Percentiles rank a stretch among this genome's conserved stretches.
Conservation (phyloP, 2,329 filamentous ascomycete species). For the Tolypocladium album region DNA sequence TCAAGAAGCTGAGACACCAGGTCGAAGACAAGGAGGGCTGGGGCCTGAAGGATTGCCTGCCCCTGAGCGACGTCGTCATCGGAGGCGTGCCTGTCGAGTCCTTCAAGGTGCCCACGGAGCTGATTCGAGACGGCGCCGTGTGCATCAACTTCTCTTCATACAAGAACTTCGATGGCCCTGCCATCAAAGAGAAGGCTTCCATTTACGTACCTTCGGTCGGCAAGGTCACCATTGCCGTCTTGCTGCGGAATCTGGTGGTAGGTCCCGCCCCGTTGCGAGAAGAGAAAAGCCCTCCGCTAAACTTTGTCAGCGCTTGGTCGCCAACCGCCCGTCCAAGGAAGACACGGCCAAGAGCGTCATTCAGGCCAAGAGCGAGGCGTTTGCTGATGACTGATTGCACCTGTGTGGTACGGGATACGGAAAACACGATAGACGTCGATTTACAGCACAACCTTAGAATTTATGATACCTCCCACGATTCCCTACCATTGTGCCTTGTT, state of each 20-base stretch:
- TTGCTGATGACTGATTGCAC: slow-evolving; percentile 23
- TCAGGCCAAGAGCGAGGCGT: slow-evolving; percentile 30
- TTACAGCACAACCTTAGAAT: neutral
- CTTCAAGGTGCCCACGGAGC: slow-evolving; percentile 79
- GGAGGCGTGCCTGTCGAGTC: slow-evolving; percentile 79
- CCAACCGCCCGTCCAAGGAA: slow-evolving; percentile 33
- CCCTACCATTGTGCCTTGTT: neutral
- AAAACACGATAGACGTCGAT: neutral
- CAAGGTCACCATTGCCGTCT: slow-evolving; percentile 90
- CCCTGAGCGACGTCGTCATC: slow-evolving; percentile 88
- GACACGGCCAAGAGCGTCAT: slow-evolving; percentile 20
- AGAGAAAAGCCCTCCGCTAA: slow-evolving; percentile 7
- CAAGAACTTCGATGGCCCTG: slow-evolving; percentile 78
- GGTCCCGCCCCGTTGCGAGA: slow-evolving; percentile 22
- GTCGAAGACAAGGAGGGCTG: slow-evolving; percentile 74
- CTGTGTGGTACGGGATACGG: neutral
- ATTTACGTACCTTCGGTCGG: slow-evolving; percentile 96
- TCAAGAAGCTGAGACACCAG: slow-evolving; percentile 77
- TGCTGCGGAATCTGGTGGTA: slow-evolving; percentile 82
- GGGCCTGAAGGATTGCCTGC: slow-evolving; percentile 69
- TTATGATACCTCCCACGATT: neutral
- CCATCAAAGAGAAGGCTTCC: slow-evolving; percentile 88
- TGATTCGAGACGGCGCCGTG: slow-evolving; percentile 83
- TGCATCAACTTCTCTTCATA: slow-evolving; percentile 98
- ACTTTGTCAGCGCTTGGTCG: slow-evolving; percentile 35